Evolutionary conservation across 2,329 filamentous ascomycete genomes (phyloP), one percentile per base, ranked within the genome.

Genomic region (Monosporascus sp.): DNA sequence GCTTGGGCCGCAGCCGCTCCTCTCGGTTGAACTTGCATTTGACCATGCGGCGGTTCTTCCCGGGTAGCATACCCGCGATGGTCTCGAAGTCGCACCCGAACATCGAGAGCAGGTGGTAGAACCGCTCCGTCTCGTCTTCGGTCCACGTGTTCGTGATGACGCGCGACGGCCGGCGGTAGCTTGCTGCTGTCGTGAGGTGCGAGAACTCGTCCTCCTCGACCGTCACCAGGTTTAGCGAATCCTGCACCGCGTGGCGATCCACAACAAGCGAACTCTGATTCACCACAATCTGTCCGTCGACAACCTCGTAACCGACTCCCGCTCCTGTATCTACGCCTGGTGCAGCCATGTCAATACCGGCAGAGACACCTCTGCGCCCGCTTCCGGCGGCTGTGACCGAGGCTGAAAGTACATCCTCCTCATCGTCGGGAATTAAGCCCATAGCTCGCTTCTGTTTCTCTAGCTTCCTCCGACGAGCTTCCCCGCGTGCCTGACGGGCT

Each of bases 1-100:
- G 79, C 3, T 73, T 70, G 0, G 87, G 84, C 57, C 86, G 79
- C 50, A 82, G 75, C 37, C 82, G 78, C 70, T 94, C 89, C 70
- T 94, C 90, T 55, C 86, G 84, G 62, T 86, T 88, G 72, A 90
- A 94, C 67, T 94, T 94, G 58, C 87, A 79, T 72, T 93, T 93
- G 71, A 94, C 80, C 67, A 89, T 83, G 35, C 85, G 81, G 18
- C 90, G 80, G 55, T 81, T 87, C 63, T 87, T 84, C 57, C 81
- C 80, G 1, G 84, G 81, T 63, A 95, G 92, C 79, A 91, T 84
- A 61, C 83, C 82, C 54, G 82, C 80, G 61, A 95, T 91, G 71
- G 89, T 89, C 66, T 86, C 80, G 65, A 94, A 95, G 66, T 93
- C 89, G 1, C 88, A 93, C 52, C 90, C 90, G 64, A 90, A 92